These are phyloP conservation scores for Colletotrichum sp. DNA, from an alignment of 2,329 filamentous ascomycete species.

Conservation along the genomic window DNA sequence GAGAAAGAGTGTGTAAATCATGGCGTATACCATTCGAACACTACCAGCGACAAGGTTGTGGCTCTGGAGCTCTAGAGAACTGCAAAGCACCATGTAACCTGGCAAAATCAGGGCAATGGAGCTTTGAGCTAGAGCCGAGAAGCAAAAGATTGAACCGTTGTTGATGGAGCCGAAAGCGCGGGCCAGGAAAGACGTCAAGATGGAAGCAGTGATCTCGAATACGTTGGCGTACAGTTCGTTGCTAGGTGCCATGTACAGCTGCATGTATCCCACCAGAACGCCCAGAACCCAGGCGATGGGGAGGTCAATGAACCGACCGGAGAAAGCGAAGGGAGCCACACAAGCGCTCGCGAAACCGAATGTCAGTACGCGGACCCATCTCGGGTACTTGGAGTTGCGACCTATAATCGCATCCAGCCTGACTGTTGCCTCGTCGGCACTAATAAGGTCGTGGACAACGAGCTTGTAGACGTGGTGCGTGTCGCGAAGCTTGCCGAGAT, in stretches of 20 bases:
- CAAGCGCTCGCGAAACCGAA: slow-evolving; percentile 79
- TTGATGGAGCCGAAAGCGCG: slow-evolving; percentile 72
- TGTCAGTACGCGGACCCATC: slow-evolving; percentile 65
- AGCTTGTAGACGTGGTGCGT: slow-evolving; percentile 82
- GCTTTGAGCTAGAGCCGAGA: slow-evolving; percentile 74
- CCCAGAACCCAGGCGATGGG: slow-evolving; percentile 80
- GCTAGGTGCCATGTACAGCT: slow-evolving; percentile 75
- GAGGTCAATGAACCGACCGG: slow-evolving; percentile 77
- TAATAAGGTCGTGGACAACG: slow-evolving; percentile 78
- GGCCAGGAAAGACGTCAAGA: slow-evolving; percentile 71
- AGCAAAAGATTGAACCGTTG: slow-evolving; percentile 67
- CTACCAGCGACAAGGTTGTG: slow-evolving; percentile 69
- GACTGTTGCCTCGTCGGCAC: slow-evolving; percentile 71
- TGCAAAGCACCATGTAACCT: slow-evolving; percentile 57
- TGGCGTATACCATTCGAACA: slow-evolving; percentile 73
- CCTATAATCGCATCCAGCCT: slow-evolving; percentile 62
- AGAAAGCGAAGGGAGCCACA: slow-evolving; percentile 82
- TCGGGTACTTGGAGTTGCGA: slow-evolving; percentile 47
- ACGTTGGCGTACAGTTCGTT: slow-evolving; percentile 72
- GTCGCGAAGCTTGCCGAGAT: slow-evolving; percentile 76
- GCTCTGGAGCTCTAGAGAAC: slow-evolving; percentile 68
- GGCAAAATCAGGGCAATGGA: slow-evolving; percentile 78
- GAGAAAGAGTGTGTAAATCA: slow-evolving; percentile 71
- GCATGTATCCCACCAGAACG: slow-evolving; percentile 74
- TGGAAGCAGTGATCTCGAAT: slow-evolving; percentile 59